phyloP scores from a whole-genome alignment of 164 flowering plant species.

The Saururus chinensis region DNA sequence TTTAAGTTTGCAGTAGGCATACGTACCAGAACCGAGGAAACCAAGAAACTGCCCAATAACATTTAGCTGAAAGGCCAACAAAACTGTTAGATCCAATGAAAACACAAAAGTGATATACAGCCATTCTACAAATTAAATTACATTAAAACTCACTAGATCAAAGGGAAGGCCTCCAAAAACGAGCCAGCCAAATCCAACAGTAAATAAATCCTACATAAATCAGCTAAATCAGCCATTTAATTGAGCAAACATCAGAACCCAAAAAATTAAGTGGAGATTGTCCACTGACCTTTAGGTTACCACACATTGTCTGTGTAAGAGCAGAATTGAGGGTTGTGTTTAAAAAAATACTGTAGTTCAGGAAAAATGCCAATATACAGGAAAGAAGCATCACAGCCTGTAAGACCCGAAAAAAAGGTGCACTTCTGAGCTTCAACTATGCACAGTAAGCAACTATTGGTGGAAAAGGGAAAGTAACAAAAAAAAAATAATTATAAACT shows the following conservation, averaged over 20 bases:
- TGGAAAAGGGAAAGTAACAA: not conserved
- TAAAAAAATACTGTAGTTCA: conserved; percentile 65
- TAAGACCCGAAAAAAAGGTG: conserved; percentile 11
- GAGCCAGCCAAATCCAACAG: conserved; percentile 84
- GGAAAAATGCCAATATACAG: conserved; percentile 70
- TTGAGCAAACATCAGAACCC: not conserved
- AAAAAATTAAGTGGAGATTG: not conserved
- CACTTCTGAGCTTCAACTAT: not conserved
- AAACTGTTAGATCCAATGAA: not conserved
- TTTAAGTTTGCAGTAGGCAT: conserved; percentile 61
- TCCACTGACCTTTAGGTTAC: conserved; percentile 68
- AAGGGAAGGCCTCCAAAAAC: conserved; percentile 97
- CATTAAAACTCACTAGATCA: conserved; percentile 57
- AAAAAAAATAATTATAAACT: too few relatives aligned
- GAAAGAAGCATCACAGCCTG: conserved; percentile 82
- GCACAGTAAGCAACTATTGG: not conserved
- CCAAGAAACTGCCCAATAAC: conserved; percentile 76
- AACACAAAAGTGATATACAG: not conserved
- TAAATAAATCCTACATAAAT: conserved; percentile 61
- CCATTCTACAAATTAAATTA: too few relatives aligned
- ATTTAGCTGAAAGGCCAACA: conserved; percentile 49
- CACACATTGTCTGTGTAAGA: conserved; percentile 84
- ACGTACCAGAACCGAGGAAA: conserved; percentile 76
- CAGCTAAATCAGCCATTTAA: not conserved
- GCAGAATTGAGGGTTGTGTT: conserved; percentile 89